A percentile compares a stretch with the other conserved stretches of the same genome.
These are phyloP conservation scores for Barnettozyma pratensis DNA, from an alignment of 805 yeast species.

Conservation along the genomic window DNA sequence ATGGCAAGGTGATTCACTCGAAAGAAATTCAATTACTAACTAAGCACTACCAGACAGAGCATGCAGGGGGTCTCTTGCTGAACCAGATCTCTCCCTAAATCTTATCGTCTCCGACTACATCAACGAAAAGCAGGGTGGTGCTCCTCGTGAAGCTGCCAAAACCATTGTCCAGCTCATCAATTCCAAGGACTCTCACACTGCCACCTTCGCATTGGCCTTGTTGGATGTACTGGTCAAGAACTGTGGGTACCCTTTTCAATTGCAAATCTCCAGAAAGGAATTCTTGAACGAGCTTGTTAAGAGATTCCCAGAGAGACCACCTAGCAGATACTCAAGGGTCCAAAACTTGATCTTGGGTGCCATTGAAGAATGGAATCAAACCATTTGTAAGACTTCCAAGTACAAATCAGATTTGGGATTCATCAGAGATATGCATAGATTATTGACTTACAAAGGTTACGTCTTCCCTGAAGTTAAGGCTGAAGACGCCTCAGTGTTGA, in stretches of 20 bases:
- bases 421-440: conserved; percentile 92
- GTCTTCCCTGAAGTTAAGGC: conserved; percentile 85
- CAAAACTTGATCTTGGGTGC: conserved; percentile 84
- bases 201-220: conserved; percentile 75
- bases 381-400: conserved; percentile 83
- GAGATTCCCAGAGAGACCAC: conserved; percentile 92
- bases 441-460: conserved; percentile 86
- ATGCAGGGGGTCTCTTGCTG: conserved; percentile 72
- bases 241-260: conserved; percentile 95
- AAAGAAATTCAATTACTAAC: background rate
- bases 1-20: too few species aligned
- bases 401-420: conserved; percentile 90
- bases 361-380: conserved; percentile 96
- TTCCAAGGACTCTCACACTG: conserved; percentile 77
- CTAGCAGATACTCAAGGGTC: conserved; percentile 72
- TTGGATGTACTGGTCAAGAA: conserved; percentile 91
- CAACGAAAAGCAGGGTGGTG: conserved; percentile 82
- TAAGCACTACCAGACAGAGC: conserved; percentile 54
- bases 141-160: conserved; percentile 86
- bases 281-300: conserved; percentile 90
- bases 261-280: conserved; percentile 92
- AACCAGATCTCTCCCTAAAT: conserved; percentile 86
- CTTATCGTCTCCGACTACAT: conserved; percentile 90
- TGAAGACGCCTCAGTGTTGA: conserved; percentile 90
- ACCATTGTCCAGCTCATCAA: conserved; percentile 79